Evolutionary conservation across 2,329 filamentous ascomycete genomes (phyloP).

Genomic region (Phialophora expanda): DNA sequence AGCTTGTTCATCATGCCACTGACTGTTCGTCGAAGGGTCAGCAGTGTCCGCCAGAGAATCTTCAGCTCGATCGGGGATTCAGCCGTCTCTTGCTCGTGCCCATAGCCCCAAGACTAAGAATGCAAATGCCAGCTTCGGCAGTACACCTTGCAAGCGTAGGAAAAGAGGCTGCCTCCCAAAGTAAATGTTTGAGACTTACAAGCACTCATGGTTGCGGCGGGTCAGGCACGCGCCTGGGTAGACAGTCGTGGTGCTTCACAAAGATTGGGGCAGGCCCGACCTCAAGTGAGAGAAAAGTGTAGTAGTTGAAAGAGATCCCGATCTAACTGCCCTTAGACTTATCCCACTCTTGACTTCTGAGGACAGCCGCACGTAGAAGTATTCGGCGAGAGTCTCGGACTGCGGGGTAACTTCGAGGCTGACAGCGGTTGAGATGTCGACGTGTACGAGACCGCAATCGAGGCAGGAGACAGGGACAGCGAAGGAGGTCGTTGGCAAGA

Average conservation of each 20-base stretch:
- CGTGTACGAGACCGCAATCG: neutral
- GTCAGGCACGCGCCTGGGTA: constrained; percentile 26
- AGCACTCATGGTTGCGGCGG: constrained; percentile 31
- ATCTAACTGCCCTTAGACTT: neutral
- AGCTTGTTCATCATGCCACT: constrained; percentile 92
- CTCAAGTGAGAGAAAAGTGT: neutral
- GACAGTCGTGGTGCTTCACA: constrained; percentile 4
- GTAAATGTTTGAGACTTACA: constrained; percentile 28
- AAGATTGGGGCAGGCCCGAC: neutral
- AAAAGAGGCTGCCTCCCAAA: neutral
- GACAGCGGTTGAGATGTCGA: constrained; percentile 13
- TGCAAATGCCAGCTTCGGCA: neutral
- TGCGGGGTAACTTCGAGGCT: constrained; percentile 27
- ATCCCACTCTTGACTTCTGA: constrained; percentile 10
- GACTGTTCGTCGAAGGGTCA: constrained; percentile 60
- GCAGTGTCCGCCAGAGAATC: constrained; percentile 1
- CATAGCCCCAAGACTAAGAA: neutral
- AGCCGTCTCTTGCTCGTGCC: neutral
- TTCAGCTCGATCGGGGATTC: neutral
- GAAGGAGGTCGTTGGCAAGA: neutral
- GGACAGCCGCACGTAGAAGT: constrained; percentile 19
- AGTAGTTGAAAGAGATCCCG: too few species aligned
- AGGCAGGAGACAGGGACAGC: constrained; percentile 5
- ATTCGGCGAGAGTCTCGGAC: constrained; percentile 7
- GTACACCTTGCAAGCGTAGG: neutral